A percentile compares a stretch with the other conserved stretches of the same genome.
Evolutionary conservation across 2,329 filamentous ascomycete genomes (phyloP).

Genomic region (Neonectria faginata): DNA sequence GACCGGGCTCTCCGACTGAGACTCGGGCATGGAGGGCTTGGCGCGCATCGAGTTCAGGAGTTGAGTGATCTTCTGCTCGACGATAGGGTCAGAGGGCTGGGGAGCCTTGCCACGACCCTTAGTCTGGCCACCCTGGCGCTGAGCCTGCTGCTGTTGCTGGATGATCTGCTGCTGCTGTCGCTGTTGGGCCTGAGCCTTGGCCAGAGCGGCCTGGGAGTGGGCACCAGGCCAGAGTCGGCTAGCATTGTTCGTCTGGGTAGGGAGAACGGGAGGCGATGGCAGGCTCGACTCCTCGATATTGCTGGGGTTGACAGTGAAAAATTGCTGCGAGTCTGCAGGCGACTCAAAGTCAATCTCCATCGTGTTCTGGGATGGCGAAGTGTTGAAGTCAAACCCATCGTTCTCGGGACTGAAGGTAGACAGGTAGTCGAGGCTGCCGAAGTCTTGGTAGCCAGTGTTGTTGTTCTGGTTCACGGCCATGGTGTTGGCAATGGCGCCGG

Average conservation of each 20-base stretch:
- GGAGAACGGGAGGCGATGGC: slow-evolving; percentile 57
- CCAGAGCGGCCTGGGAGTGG: slow-evolving; percentile 88
- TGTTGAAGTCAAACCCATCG: slow-evolving; percentile 79
- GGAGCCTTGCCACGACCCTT: slow-evolving; percentile 63
- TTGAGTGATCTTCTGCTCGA: slow-evolving; percentile 94
- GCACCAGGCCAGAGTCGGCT: slow-evolving; percentile 92
- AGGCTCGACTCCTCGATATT: slow-evolving; percentile 68
- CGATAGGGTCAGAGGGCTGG: slow-evolving; percentile 73
- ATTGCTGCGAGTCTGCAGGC: slow-evolving; percentile 68
- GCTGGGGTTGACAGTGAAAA: slow-evolving; percentile 80
- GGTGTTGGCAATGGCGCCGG: slow-evolving; percentile 83
- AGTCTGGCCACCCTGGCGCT: slow-evolving; percentile 61
- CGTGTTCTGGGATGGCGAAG: slow-evolving; percentile 69
- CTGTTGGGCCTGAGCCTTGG: slow-evolving; percentile 78
- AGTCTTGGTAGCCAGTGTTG: slow-evolving; percentile 65
- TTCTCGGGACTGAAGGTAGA: slow-evolving; percentile 71
- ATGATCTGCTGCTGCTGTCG: slow-evolving; percentile 73
- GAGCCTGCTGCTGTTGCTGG: slow-evolving; percentile 59
- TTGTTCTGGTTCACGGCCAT: slow-evolving; percentile 78
- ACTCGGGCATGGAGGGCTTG: slow-evolving; percentile 68
- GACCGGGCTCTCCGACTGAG: slow-evolving; percentile 59
- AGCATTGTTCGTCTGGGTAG: slow-evolving; percentile 65
- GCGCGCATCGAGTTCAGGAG: slow-evolving; percentile 92
- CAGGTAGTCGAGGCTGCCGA: slow-evolving; percentile 62
- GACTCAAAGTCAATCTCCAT: slow-evolving; percentile 72